These are phyloP conservation scores for Fagopyrum homotropicum DNA, from an alignment of 148 eudicot genomes.

Conservation along the genomic window DNA sequence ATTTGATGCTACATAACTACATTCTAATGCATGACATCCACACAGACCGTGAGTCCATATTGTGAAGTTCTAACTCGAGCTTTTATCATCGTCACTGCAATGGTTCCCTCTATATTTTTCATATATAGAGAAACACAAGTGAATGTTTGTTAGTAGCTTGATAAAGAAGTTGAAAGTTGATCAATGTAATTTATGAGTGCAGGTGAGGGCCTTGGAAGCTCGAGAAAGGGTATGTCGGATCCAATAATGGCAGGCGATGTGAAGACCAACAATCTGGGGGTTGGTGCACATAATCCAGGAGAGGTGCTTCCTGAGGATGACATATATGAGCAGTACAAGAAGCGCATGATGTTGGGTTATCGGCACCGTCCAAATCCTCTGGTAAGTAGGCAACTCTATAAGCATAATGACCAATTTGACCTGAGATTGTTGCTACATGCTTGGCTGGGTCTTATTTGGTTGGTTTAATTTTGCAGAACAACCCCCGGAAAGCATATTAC, in stretches of 20 bases:
- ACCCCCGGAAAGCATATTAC: slow-evolving; percentile 84
- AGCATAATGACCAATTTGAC: background rate
- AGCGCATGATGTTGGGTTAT: slow-evolving; percentile 98
- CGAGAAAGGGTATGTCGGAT: slow-evolving; percentile 84
- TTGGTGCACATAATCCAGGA: slow-evolving; percentile 90
- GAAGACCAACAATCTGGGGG: slow-evolving; percentile 73
- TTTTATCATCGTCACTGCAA: too few relatives aligned
- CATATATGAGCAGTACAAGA: slow-evolving; percentile 96
- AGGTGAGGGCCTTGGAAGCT: slow-evolving; percentile 97
- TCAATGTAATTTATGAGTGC: slow-evolving; percentile 14
- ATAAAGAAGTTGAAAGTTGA: background rate
- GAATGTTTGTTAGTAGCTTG: background rate
- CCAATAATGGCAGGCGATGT: slow-evolving; percentile 87
- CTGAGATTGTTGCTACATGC: slow-evolving; percentile 2
- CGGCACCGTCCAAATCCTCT: slow-evolving; percentile 84
- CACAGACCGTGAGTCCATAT: background rate
- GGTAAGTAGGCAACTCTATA: slow-evolving; percentile 30
- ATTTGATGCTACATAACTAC: too few relatives aligned
- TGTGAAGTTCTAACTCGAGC: background rate
- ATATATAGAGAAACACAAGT: background rate
- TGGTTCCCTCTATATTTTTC: too few relatives aligned
- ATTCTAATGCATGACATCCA: too few relatives aligned
- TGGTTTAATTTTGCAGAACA: slow-evolving; percentile 35
- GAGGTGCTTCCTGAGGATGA: slow-evolving; percentile 94
- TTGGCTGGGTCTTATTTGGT: background rate